Percentiles rank a stretch among this genome's conserved stretches.
These are phyloP conservation scores for Termitomyces sp. DNA, from an alignment of 1,284 basidiomycete species.

Conservation along the genomic window DNA sequence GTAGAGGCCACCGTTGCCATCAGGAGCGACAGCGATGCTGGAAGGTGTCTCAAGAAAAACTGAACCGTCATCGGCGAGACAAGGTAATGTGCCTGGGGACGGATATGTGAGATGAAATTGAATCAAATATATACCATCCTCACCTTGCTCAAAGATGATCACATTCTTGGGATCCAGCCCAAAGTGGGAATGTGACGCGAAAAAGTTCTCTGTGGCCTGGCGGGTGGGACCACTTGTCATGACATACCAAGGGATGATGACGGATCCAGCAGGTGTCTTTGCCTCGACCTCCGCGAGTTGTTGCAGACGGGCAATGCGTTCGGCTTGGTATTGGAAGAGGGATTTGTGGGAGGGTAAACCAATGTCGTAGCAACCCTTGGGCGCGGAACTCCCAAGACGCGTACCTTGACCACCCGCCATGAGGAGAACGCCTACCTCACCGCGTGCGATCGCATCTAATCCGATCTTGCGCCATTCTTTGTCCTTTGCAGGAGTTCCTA, in stretches of 20 bases:
- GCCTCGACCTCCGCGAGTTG: constrained; percentile 61
- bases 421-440: constrained; percentile 88
- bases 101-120: constrained; percentile 13
- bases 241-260: constrained; percentile 91
- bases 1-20: constrained; percentile 97
- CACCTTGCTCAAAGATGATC: constrained; percentile 96
- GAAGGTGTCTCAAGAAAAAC: constrained; percentile 81
- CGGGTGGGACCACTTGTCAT: constrained; percentile 99
- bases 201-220: constrained; percentile 82
- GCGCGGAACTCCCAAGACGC: constrained; percentile 84
- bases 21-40: constrained; percentile 87
- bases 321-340: constrained; percentile 96
- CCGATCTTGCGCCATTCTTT: constrained; percentile 73
- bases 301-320: constrained; percentile 85
- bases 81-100: constrained; percentile 83
- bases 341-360: constrained; percentile 89
- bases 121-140: constrained; percentile 20
- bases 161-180: constrained; percentile 81
- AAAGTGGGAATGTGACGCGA: constrained; percentile 76
- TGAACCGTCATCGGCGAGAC: constrained; percentile 91
- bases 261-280: constrained; percentile 51
- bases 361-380: constrained; percentile 99
- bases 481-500: constrained; percentile 53
- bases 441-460: constrained; percentile 74
- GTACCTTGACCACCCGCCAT: constrained; percentile 99